These are phyloP conservation scores for Petasospora fabianii DNA, from an alignment of 1,139 yeast species.

Conservation along the genomic window DNA sequence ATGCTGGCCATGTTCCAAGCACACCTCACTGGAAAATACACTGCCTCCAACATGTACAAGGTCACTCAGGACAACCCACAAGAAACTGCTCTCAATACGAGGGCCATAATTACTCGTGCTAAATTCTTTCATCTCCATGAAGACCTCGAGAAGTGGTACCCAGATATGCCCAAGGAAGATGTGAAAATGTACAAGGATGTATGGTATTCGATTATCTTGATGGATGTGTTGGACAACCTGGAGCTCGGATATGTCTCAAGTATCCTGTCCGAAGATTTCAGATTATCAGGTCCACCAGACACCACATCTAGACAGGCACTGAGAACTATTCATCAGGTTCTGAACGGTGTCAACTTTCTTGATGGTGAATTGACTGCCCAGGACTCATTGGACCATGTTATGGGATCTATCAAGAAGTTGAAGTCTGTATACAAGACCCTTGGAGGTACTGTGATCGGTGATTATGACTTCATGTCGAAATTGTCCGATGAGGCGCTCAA, in stretches of 20 bases:
- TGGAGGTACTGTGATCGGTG: background rate
- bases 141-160: conserved; percentile 6
- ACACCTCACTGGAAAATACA: conserved; percentile 2
- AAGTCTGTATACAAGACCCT: background rate
- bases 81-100: conserved; percentile 4
- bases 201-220: conserved; percentile 4
- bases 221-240: conserved; percentile 8
- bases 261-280: background rate
- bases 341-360: background rate
- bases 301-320: background rate
- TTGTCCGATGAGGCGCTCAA: background rate
- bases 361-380: conserved; percentile 4
- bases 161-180: conserved; percentile 4
- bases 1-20: conserved; percentile 2
- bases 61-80: background rate
- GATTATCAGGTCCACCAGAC: background rate
- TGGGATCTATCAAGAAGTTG: background rate
- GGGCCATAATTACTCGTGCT: conserved; percentile 4
- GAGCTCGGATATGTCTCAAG: conserved; percentile 6
- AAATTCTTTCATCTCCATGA: conserved; percentile 6
- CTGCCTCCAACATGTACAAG: conserved; percentile 1
- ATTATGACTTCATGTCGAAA: background rate
- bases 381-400: background rate
- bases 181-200: conserved; percentile 5
- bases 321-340: conserved; percentile 1